Conservation (phyloP, 202 grass and related monocot species). For the Alloteropsis angusta region DNA sequence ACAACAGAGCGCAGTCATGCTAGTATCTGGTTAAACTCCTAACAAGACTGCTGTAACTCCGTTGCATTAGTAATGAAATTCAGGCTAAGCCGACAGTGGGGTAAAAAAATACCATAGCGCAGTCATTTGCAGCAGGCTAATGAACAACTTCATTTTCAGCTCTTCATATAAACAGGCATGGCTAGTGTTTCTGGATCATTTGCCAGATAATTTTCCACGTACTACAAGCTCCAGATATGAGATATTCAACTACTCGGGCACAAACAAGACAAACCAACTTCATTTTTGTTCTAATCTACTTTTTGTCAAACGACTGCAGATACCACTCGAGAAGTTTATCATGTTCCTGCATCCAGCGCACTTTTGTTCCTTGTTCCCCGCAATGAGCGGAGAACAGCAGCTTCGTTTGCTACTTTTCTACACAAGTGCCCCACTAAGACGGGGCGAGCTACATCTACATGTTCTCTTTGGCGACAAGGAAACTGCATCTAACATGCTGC, state of each 20-base stretch:
- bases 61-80: too few relatives aligned
- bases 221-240: background rate
- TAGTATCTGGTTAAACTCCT: too few relatives aligned
- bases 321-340: background rate
- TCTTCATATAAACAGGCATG: background rate
- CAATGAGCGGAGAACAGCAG: slow-evolving; percentile 34
- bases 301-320: background rate
- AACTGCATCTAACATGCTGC: slow-evolving; percentile 17
- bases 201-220: background rate
- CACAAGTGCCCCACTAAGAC: slow-evolving; percentile 31
- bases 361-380: slow-evolving; percentile 24
- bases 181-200: background rate
- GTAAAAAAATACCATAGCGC: too few relatives aligned
- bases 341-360: background rate
- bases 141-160: background rate
- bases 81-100: too few relatives aligned
- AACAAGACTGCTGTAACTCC: too few relatives aligned
- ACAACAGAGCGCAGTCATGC: too few relatives aligned
- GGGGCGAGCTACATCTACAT: too few relatives aligned
- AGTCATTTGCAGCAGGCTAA: background rate
- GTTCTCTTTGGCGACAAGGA: slow-evolving; percentile 27
- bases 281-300: background rate
- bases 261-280: background rate
- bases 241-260: background rate
- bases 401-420: background rate